Base-by-base conservation (phyloP, 768 basidiomycete species). In the Lactarius vividus region DNA sequence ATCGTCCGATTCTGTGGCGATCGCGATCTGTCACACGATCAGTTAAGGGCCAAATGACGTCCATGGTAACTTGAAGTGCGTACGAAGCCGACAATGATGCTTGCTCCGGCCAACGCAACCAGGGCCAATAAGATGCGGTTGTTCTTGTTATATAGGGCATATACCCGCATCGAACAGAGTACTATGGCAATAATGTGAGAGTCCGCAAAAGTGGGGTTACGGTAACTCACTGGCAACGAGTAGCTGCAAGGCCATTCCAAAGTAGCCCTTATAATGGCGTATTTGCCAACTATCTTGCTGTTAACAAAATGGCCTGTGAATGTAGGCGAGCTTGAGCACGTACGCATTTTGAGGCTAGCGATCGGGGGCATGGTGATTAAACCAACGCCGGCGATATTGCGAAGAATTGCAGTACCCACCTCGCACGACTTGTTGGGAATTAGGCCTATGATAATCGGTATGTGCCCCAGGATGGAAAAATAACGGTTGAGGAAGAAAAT, bases 401-500 rank as follows among this genome's bases (percentile, higher is more conserved):
- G 4, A 31, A 60, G 15, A 52, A 35, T 29, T 29, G 13, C 31
- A n/a, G 33, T 16, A 37, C 59, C 13, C 33, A 61, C 46, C 31
- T 37, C 37, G 11, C 23, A 33, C 13, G 33, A 49, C 11, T 18
- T 18, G 11, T 16, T 23, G 5, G 40, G 13, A 37, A 28, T 10
- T n/a, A 52, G 44, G n/a, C 46, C 16, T n/a, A 61, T 16, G 13
- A 37, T 4, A 9, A 69, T 59, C 5, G 68, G 71, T 10, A 72
- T 40, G 58, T 69, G 56, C 20, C 67, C 64, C 2, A 72, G 20
- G 6, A 72, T 18, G 2, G 70, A 23, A 13, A 71, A 10, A 42
- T 72, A 72, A 20, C 71, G 68, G 54, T 69, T 69, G 31, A 70
- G 56, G 61, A 72, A 69, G 62, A 69, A 72, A 4, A 71, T 15